Base-by-base conservation (phyloP, 805 yeast genomes). In the Wickerhamiella sergipiensis region DNA sequence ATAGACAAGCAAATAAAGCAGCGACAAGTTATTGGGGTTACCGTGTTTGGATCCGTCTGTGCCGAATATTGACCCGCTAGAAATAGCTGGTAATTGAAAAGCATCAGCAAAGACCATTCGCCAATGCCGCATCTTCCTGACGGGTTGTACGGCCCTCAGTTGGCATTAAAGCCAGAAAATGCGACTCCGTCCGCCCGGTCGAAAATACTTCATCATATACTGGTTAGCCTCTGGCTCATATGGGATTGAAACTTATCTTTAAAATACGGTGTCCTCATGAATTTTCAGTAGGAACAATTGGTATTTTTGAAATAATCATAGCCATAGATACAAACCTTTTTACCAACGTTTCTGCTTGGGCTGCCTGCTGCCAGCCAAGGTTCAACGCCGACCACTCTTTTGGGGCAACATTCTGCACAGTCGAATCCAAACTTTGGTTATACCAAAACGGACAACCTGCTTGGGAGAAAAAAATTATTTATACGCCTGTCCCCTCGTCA, bases 101-200 rank as follows among this genome's bases (percentile, higher is more conserved):
- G 19, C 57, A 59, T 58, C 63, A 59, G 59, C 29, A 26, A 53
- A 48, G 62, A 59, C 63, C 62, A 56, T 52, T 59, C 62, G 59
- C 54, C 53, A 53, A 19, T 8, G 47, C 47, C 47, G 44, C 48
- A 33, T 46, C 29, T 40, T 50, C 58, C 61, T 57, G 49, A n/a
- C 52, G 50, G 59, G 61, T 49, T 59, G 63, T 59, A 59, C 63
- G 52, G 63, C 60, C 63, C 47, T 45, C 48, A 48, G 57, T 50
- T 59, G 58, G 57, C 51, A 29, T 12, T 50, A 15, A 48, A 29
- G 45, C 55, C 56, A 42, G 59, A 50, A 43, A 43, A 38, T 21
- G 44, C 44, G 45, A 44, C 43, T 65, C 59, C 56, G 68, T 64
- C 68, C 68, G 68, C 68, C 68, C 68, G 68, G 68, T 65, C 68